A percentile compares a stretch with the other conserved stretches of the same genome.
phyloP scores from a whole-genome alignment of 768 basidiomycete species.

The Gautieria morchelliformis region DNA sequence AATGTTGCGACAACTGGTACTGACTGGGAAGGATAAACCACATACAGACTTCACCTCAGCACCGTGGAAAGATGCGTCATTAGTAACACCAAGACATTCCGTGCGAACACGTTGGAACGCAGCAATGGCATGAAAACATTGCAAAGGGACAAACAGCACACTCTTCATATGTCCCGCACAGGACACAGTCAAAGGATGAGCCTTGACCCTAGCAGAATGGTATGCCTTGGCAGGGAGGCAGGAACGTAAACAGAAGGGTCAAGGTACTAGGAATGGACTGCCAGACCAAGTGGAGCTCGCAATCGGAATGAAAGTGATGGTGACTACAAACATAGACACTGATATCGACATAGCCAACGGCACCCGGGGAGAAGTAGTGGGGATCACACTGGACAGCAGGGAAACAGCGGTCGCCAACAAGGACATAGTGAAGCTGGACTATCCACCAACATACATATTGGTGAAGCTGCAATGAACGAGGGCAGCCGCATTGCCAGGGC shows the following conservation, averaged over 20 bases:
- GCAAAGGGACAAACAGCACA: conserved; percentile 14
- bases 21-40: conserved; percentile 10
- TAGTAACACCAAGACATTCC: conserved; percentile 30
- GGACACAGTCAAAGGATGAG: conserved; percentile 16
- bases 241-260: conserved; percentile 8
- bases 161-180: conserved; percentile 23
- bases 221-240: background rate
- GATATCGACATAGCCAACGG: conserved; percentile 33
- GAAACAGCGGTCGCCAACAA: conserved; percentile 14
- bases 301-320: conserved; percentile 31
- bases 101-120: conserved; percentile 30
- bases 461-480: conserved; percentile 23
- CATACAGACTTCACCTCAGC: conserved; percentile 14
- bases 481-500: conserved; percentile 17
- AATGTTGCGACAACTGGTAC: conserved; percentile 18
- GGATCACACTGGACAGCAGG: conserved; percentile 24
- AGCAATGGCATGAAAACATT: conserved; percentile 14
- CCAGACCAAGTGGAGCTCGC: conserved; percentile 19
- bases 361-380: conserved; percentile 23
- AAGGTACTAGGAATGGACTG: conserved; percentile 13
- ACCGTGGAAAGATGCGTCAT: conserved; percentile 25
- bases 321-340: conserved; percentile 26
- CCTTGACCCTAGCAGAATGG: conserved; percentile 6
- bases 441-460: conserved; percentile 23
- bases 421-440: conserved; percentile 16